phyloP scores from a whole-genome alignment of 202 grass and related monocot genomes.

The Schoenoplectus tabernaemontani region DNA sequence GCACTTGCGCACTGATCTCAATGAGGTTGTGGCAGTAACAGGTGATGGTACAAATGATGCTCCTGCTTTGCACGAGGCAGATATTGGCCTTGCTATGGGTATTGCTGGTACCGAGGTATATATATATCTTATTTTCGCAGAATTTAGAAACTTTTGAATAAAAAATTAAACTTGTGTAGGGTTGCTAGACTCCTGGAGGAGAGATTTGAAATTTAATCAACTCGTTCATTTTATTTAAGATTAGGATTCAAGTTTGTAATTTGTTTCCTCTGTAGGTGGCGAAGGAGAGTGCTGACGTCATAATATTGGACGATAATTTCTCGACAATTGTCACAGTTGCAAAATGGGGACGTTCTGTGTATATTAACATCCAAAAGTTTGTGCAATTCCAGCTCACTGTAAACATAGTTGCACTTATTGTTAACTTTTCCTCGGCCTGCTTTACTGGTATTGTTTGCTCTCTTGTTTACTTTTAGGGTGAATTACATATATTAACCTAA shows the following conservation, averaged over 20 bases:
- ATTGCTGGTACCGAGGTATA: constrained; percentile 87
- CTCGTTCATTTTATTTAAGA: background rate
- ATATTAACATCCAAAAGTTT: constrained; percentile 98
- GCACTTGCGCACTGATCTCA: constrained; percentile 74
- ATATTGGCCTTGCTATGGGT: constrained; percentile 97
- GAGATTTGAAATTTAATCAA: background rate
- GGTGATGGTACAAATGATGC: constrained; percentile 98
- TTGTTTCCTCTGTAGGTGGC: constrained; percentile 60
- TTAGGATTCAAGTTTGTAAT: background rate
- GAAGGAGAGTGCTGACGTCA: constrained; percentile 96
- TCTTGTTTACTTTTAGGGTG: background rate
- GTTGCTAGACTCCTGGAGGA: background rate
- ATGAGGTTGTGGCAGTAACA: constrained; percentile 91
- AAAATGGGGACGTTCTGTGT: constrained; percentile 92
- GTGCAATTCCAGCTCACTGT: constrained; percentile 98
- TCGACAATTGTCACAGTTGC: constrained; percentile 96
- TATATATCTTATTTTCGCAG: background rate
- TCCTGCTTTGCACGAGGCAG: constrained; percentile 86
- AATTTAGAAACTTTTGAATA: background rate
- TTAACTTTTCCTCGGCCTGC: constrained; percentile 92
- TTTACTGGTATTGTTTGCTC: constrained; percentile 48
- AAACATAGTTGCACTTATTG: constrained; percentile 81
- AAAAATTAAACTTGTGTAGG: background rate
- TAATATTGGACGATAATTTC: constrained; percentile 96
- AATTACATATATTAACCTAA: background rate